Base-by-base conservation (phyloP, 1,284 basidiomycete genomes). In the Trametes pubescens region DNA sequence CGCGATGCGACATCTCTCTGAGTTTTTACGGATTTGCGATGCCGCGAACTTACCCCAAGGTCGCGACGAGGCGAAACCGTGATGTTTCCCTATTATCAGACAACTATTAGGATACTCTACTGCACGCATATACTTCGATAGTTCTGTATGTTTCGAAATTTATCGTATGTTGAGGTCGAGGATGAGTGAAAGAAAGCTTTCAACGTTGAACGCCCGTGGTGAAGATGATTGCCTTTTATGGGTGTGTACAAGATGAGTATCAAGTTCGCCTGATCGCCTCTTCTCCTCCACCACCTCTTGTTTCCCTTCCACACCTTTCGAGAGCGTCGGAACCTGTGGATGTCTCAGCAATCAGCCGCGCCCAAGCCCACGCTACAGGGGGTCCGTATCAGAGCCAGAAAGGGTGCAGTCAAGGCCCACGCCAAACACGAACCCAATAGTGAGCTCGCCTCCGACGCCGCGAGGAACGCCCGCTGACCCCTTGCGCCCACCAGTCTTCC, bases 351-450 rank as follows among this genome's bases (percentile, higher is more conserved):
- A 91, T 78, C 88, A 80, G 78, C 87, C 75, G 83, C 86, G 80
- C 76, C 86, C 79, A 93, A 92, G 86, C 92, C 91, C 89, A 90
- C 90, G 83, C 84, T 93, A 76, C 88, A 90, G 85, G 92, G 92
- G 79, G 92, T 94, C 78, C 85, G 90, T 84, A 93, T 94, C 75
- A 94, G 90, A 87, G 90, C 91, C 75, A 87, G 92, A 81, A 94
- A 94, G 81, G 88, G 92, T 73, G 90, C 90, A 73, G 92, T 92
- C 72, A 94, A 94, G 80, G 92, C 92, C 51, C 88, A 91, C 52
- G 92, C 92, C 72, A 94, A 93, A 80, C 92, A 94, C 92, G 93
- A 94, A 82, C 92, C 92, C 66, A 78, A 87, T 65, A 81, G 92
- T 89, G 70, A 59, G 79, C 69, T 24, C 44, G 32, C 29, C 49